Percentiles rank a stretch among this genome's conserved stretches.
Conservation (phyloP, 225 moss, liverwort and hornwort genomes). For the Antitrichia curtipendula region DNA sequence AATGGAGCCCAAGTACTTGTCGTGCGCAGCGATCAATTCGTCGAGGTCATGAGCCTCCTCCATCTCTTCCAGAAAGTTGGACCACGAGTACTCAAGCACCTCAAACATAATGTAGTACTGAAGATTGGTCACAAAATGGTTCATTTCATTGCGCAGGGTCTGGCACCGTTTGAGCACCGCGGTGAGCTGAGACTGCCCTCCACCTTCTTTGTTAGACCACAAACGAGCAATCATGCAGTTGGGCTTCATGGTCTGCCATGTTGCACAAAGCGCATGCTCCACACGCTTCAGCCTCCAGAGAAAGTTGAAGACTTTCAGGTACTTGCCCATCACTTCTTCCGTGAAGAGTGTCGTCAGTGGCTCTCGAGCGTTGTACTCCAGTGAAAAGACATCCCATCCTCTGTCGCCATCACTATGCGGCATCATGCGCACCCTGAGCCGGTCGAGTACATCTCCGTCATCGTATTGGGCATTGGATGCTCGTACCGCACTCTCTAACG, state of each 20-base stretch:
- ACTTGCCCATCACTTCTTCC: conserved; percentile 92
- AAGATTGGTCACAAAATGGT: conserved; percentile 96
- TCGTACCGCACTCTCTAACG: conserved; percentile 94
- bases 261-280: conserved; percentile 96
- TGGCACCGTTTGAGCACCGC: conserved; percentile 93
- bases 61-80: conserved; percentile 97
- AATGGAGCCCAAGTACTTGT: conserved; percentile 92
- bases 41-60: conserved; percentile 95
- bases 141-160: conserved; percentile 98
- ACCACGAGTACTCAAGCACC: conserved; percentile 97
- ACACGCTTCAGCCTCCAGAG: conserved; percentile 98
- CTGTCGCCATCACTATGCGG: conserved; percentile 89
- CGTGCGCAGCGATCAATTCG: conserved; percentile 90
- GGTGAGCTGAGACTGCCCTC: conserved; percentile 74
- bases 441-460: conserved; percentile 88
- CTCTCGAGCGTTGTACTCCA: conserved; percentile 88
- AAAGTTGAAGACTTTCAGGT: conserved; percentile 90
- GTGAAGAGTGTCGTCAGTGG: conserved; percentile 96
- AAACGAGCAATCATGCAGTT: conserved; percentile 86
- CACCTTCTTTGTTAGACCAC: conserved; percentile 71
- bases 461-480: conserved; percentile 98
- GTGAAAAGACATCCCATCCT: conserved; percentile 99
- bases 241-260: conserved; percentile 99
- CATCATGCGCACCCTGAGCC: conserved; percentile 92
- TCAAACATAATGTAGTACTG: conserved; percentile 99